Percentiles rank a stretch among this genome's conserved stretches.
These are phyloP conservation scores for Magnusiomyces paraingens DNA, from an alignment of 1,139 yeast species.

Conservation along the genomic window DNA sequence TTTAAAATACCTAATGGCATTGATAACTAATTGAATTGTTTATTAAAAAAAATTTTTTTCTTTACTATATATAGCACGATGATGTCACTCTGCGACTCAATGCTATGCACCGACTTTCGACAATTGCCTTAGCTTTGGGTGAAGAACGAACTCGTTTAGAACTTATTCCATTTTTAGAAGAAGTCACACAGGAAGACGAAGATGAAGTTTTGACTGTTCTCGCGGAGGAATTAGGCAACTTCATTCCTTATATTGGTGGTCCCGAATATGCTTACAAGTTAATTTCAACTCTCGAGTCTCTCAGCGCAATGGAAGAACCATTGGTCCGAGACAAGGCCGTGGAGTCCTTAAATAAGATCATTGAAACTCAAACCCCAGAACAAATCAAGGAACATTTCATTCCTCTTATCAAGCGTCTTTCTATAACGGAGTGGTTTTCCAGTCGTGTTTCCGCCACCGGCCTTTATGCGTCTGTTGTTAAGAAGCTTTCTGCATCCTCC, in stretches of 20 bases:
- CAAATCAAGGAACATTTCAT: conserved; percentile 66
- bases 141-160: conserved; percentile 89
- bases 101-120: conserved; percentile 91
- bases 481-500: conserved; percentile 42
- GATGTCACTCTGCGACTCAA: conserved; percentile 89
- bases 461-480: conserved; percentile 64
- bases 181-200: conserved; percentile 96
- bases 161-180: conserved; percentile 78
- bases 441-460: conserved; percentile 91
- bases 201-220: conserved; percentile 94
- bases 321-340: conserved; percentile 93
- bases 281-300: conserved; percentile 78
- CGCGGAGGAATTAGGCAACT: conserved; percentile 83
- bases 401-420: conserved; percentile 68
- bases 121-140: conserved; percentile 92
- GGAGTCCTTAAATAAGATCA: conserved; percentile 68
- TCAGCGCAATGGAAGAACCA: conserved; percentile 97
- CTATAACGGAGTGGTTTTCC: conserved; percentile 93
- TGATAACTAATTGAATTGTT: not conserved
- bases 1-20: not conserved
- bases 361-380: conserved; percentile 55
- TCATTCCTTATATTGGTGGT: conserved; percentile 87
- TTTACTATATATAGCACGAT: conserved; percentile 48
- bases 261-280: conserved; percentile 66
- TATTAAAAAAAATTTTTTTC: not conserved